Percentiles rank a stretch among this genome's conserved stretches.
Evolutionary conservation across 441 rosid genomes (phyloP).

Genomic region (Jatropha multifida): DNA sequence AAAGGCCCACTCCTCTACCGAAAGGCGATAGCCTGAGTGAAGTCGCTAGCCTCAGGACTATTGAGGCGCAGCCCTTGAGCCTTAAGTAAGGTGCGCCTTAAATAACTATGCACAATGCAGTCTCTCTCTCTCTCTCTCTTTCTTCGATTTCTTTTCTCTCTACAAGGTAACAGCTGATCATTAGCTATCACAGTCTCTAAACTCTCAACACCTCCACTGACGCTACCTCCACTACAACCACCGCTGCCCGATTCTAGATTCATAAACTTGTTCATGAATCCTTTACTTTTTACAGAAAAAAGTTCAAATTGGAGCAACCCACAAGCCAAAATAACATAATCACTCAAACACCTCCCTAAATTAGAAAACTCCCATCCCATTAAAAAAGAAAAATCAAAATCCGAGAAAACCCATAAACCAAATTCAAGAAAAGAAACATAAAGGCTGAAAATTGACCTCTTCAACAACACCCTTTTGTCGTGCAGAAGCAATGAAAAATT

Average conservation of each 20-base stretch:
- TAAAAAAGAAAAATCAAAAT: not conserved
- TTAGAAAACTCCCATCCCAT: not conserved
- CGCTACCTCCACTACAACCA: conserved; percentile 27
- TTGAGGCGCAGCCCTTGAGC: too few species aligned
- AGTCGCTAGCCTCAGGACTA: too few species aligned
- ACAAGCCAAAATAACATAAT: not conserved
- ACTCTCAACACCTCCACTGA: conserved; percentile 46
- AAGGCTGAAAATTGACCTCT: conserved; percentile 43
- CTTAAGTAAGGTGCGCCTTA: too few species aligned
- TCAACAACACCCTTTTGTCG: conserved; percentile 62
- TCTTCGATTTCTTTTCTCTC: not conserved
- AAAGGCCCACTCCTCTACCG: too few species aligned
- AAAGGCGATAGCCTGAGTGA: too few species aligned
- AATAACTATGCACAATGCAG: too few species aligned
- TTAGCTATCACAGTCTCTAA: conserved; percentile 66
- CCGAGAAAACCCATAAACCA: conserved; percentile 21
- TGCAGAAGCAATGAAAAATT: conserved; percentile 66
- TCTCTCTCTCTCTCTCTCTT: too few species aligned
- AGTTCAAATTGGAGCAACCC: not conserved
- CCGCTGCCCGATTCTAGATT: conserved; percentile 42
- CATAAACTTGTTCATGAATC: conserved; percentile 15
- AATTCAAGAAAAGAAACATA: not conserved
- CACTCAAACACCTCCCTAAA: not conserved
- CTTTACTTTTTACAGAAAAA: not conserved
- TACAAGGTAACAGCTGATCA: conserved; percentile 58